Base-by-base conservation (phyloP, 768 basidiomycete genomes). In the Mycena alexandri region DNA sequence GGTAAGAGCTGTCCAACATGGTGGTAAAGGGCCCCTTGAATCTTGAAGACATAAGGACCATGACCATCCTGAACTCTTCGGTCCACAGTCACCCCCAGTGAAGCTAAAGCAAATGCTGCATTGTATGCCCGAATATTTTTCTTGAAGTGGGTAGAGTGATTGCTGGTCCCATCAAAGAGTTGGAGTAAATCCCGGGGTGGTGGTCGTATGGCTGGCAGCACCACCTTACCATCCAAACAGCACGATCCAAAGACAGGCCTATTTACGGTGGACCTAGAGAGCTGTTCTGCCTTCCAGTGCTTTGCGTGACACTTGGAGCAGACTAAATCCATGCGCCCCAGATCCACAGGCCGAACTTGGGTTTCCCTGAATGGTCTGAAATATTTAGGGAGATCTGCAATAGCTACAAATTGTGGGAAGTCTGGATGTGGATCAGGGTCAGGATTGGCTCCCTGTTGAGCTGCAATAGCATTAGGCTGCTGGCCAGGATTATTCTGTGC, bases 111-210 rank as follows among this genome's bases (percentile, higher is more conserved):
- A 50, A 82, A 71, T 9, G 81, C 74, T 34, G 71, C 67, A 56
- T 83, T 83, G 29, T 82, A 82, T 12, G 74, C 74, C 0, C 72
- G 55, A 25, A 83, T 81, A 5, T 81, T 70, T 2, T 74, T 67
- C 2, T 75, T 75, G 62, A 81, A 82, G 1, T 71, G 53, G 2
- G 46, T 52, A 1, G 72, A 65, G 5, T 66, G 12, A 9, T 33
- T 47, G 36, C 67, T 64, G 8, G 70, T 29, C 5, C 61, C 61
- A 34, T 55, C 67, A 11, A 77, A 71, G 0, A 82, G 72, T 3
- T 64, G 13, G 0, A 41, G 62, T 2, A 83, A 71, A 0, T 21
- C 22, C 0, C 65, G 52, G 19, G 75, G 73, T 13, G 82, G 79
- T 0, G 44, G 17, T 10, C 71, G 34, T 0, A 77, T 67, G 11